Percentiles rank a stretch among this genome's conserved stretches.
phyloP scores from a whole-genome alignment of 306 rosid genomes.

The Cucurbita argyrosperma region DNA sequence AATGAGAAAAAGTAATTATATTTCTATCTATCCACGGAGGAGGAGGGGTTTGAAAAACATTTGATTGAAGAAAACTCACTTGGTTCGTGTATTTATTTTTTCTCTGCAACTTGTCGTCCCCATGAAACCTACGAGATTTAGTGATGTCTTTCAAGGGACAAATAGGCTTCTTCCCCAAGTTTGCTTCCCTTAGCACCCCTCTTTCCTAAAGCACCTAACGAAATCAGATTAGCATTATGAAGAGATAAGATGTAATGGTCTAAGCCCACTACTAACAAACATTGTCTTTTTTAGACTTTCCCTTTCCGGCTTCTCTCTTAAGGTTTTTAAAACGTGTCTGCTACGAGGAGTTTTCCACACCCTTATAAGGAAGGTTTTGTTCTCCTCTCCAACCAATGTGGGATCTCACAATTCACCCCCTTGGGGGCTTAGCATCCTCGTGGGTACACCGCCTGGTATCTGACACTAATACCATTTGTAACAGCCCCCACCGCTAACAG shows the following conservation, averaged over 20 bases:
- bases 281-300: too few species aligned
- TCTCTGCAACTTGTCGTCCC: conserved; percentile 18
- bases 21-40: background rate
- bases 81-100: conserved; percentile 16
- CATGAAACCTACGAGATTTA: conserved; percentile 15
- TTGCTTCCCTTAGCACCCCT: conserved; percentile 78
- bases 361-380: too few species aligned
- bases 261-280: too few species aligned
- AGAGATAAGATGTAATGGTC: background rate
- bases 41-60: background rate
- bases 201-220: conserved; percentile 49
- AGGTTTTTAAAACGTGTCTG: too few species aligned
- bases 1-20: background rate
- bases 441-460: too few species aligned
- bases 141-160: conserved; percentile 38
- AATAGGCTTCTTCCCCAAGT: conserved; percentile 39
- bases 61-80: conserved; percentile 11
- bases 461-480: too few species aligned
- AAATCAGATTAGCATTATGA: conserved; percentile 3
- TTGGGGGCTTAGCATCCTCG: too few species aligned
- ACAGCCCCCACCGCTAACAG: too few species aligned
- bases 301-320: too few species aligned
- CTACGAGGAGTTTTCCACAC: too few species aligned
- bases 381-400: too few species aligned
- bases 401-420: too few species aligned